These are phyloP conservation scores for Fusarium sp. DNA, from an alignment of 2,329 filamentous ascomycete species.

Conservation along the genomic window DNA sequence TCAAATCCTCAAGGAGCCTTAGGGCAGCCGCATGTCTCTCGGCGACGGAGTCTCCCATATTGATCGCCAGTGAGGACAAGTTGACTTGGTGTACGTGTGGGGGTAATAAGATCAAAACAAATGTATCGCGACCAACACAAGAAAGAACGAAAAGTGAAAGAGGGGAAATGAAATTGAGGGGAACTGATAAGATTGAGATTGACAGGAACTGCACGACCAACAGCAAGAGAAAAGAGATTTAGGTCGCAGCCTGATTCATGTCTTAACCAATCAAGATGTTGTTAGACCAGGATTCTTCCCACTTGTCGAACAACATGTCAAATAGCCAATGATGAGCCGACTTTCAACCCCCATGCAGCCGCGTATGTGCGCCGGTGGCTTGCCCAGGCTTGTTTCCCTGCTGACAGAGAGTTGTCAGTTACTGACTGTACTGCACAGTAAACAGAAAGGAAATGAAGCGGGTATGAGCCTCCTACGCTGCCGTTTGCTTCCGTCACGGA, in stretches of 20 bases:
- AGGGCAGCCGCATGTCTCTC: fast-evolving
- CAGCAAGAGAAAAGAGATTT: neutral
- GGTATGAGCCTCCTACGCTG: fast-evolving
- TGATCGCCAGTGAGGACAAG: neutral
- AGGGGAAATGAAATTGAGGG: neutral
- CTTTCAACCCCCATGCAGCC: neutral
- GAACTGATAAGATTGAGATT: neutral
- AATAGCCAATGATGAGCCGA: neutral
- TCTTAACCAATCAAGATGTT: neutral
- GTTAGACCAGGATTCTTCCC: neutral
- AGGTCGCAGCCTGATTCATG: neutral
- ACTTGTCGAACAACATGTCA: neutral
- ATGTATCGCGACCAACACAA: no score
- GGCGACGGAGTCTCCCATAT: neutral
- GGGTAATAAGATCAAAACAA: neutral
- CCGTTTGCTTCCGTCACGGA: neutral
- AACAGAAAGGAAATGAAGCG: neutral
- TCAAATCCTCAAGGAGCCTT: fast-evolving
- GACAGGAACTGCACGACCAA: neutral
- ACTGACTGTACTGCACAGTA: neutral
- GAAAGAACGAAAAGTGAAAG: neutral
- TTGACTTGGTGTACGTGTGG: neutral
- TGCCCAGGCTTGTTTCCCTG: neutral
- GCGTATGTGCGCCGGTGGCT: neutral
- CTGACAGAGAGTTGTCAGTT: neutral